Conservation (phyloP, 768 basidiomycete species). For the Pleurotus platypus region DNA sequence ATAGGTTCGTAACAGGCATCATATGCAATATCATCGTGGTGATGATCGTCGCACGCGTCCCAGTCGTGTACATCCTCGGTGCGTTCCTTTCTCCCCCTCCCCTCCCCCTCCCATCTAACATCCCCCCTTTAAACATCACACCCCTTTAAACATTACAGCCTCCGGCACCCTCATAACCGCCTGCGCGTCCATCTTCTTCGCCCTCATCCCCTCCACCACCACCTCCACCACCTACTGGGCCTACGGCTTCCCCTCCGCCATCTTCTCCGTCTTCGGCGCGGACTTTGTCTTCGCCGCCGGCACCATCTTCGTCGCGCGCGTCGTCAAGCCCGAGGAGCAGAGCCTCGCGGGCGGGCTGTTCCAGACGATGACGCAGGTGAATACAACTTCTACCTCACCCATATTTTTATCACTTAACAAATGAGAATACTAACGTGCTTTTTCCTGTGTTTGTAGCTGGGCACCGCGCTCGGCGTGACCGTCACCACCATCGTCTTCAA, state of each 20-base stretch:
- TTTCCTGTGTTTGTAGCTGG: slow-evolving; percentile 38
- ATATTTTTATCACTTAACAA: no score
- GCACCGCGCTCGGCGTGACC: slow-evolving; percentile 67
- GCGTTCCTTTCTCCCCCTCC: slow-evolving; percentile 13
- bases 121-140: not conserved
- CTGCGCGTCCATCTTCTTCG: slow-evolving; percentile 60
- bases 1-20: slow-evolving; percentile 49
- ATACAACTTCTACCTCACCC: no score
- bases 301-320: slow-evolving; percentile 70
- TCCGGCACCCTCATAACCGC: slow-evolving; percentile 58
- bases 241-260: slow-evolving; percentile 66
- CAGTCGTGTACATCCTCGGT: slow-evolving; percentile 59
- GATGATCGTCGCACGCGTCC: slow-evolving; percentile 49
- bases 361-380: slow-evolving; percentile 73
- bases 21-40: slow-evolving; percentile 66
- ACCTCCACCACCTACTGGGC: slow-evolving; percentile 72
- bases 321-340: slow-evolving; percentile 66
- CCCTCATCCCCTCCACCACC: slow-evolving; percentile 51
- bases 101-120: not conserved
- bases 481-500: slow-evolving; percentile 72
- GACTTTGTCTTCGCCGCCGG: slow-evolving; percentile 77
- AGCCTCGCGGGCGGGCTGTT: slow-evolving; percentile 74
- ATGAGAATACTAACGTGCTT: no score
- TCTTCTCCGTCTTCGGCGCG: slow-evolving; percentile 66
- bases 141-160: slow-evolving; percentile 8